Percentiles rank a stretch among this genome's conserved stretches.
Evolutionary conservation across 1,284 basidiomycete species (phyloP).

Genomic region (Coniferiporia weirii): DNA sequence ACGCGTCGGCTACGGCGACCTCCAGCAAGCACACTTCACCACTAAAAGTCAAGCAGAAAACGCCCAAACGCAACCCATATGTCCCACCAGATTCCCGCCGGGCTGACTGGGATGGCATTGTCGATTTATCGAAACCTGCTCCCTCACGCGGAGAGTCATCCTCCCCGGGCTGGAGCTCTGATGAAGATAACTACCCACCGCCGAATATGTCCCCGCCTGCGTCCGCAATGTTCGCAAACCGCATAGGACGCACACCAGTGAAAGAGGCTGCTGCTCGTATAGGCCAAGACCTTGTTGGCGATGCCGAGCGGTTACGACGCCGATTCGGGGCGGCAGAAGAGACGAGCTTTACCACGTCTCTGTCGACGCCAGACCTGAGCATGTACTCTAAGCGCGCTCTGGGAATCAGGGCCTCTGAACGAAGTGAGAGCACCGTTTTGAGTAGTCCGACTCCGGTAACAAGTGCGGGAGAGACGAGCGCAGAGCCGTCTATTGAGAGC

Average conservation of each 20-base stretch:
- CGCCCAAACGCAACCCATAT: conserved; percentile 57
- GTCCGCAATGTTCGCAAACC: conserved; percentile 70
- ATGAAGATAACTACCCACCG: conserved; percentile 30
- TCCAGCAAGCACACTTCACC: conserved; percentile 32
- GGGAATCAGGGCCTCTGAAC: conserved; percentile 34
- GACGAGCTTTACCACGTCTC: conserved; percentile 55
- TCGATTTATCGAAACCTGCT: conserved; percentile 48
- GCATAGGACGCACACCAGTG: conserved; percentile 54
- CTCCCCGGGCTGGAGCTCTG: conserved; percentile 20
- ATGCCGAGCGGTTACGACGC: conserved; percentile 26
- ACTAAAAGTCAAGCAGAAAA: conserved; percentile 45
- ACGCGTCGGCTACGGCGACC: conserved; percentile 21
- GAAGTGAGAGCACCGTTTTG: conserved; percentile 18
- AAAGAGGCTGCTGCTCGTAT: conserved; percentile 66
- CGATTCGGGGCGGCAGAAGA: conserved; percentile 21
- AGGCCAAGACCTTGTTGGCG: conserved; percentile 52
- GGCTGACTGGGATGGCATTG: conserved; percentile 64
- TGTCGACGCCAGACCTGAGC: conserved; percentile 62
- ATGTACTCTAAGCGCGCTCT: conserved; percentile 42
- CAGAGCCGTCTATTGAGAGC: conserved; percentile 40
- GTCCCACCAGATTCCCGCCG: conserved; percentile 47
- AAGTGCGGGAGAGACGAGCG: conserved; percentile 20
- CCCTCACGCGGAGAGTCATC: conserved; percentile 27
- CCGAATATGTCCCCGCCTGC: conserved; percentile 82
- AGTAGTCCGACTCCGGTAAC: conserved; percentile 7